Percentiles rank a stretch among this genome's conserved stretches.
phyloP scores from a whole-genome alignment of 257 asterid genomes.

The Solanum phureja region DNA sequence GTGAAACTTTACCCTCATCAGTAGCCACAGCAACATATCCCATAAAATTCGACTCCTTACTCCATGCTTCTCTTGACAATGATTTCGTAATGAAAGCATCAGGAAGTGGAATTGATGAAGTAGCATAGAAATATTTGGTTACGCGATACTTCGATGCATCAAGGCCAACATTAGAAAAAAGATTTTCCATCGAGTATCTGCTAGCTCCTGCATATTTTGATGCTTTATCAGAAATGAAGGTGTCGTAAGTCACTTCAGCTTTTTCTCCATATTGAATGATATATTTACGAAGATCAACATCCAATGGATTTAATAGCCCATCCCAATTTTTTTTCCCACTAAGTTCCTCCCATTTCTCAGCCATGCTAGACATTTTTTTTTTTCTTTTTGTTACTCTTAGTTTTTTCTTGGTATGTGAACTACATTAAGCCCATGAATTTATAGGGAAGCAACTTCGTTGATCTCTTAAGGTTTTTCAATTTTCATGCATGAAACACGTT shows the following conservation, averaged over 20 bases:
- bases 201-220: conserved; percentile 73
- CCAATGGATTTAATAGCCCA: conserved; percentile 59
- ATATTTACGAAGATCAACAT: conserved; percentile 58
- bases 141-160: conserved; percentile 41
- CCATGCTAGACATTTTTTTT: conserved; percentile 11
- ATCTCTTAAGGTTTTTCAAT: background rate
- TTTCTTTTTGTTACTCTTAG: background rate
- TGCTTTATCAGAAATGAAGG: conserved; percentile 41
- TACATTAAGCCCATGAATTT: background rate
- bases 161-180: conserved; percentile 46
- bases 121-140: conserved; percentile 62
- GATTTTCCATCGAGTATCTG: conserved; percentile 27
- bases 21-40: conserved; percentile 86
- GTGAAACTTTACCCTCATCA: conserved; percentile 44
- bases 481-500: background rate
- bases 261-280: conserved; percentile 57
- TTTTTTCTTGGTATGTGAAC: background rate
- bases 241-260: conserved; percentile 70
- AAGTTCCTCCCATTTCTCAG: conserved; percentile 57
- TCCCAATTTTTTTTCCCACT: conserved; percentile 58
- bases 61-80: conserved; percentile 67
- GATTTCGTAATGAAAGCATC: conserved; percentile 60
- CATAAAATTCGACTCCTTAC: conserved; percentile 80
- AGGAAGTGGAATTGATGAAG: conserved; percentile 42
- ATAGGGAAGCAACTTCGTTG: background rate